A percentile compares a stretch with the other conserved stretches of the same genome.
phyloP scores from a whole-genome alignment of 345 rosid species.

The Ailanthus altissimus region DNA sequence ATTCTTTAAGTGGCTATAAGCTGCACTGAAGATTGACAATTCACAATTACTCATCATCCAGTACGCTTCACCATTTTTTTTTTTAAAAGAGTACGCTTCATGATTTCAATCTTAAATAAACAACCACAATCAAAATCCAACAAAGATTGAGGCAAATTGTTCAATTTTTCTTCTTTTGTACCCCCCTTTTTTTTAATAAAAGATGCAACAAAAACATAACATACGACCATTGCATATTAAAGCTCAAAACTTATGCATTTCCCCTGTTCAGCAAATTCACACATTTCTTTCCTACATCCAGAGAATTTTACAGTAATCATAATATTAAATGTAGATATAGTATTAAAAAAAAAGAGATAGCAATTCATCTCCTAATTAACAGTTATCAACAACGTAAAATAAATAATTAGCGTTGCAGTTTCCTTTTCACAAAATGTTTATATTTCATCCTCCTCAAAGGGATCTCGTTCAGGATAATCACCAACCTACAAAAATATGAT shows the following conservation, averaged over 20 bases:
- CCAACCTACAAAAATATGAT: slow-evolving; percentile 60
- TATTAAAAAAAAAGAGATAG: neutral
- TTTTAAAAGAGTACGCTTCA: too few species aligned
- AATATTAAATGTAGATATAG: too few species aligned
- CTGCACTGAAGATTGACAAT: too few species aligned
- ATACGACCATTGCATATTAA: neutral
- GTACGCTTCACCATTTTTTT: too few species aligned
- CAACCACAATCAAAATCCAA: too few species aligned
- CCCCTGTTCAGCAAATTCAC: neutral
- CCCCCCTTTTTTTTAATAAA: neutral
- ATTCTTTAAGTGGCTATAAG: too few species aligned
- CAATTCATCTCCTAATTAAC: too few species aligned
- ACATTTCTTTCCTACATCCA: neutral
- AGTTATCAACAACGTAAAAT: neutral
- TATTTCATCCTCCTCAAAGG: slow-evolving; percentile 81
- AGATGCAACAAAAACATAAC: neutral
- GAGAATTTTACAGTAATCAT: neutral
- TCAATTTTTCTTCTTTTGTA: too few species aligned
- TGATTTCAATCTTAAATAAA: too few species aligned
- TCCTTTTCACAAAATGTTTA: slow-evolving; percentile 23
- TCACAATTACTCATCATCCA: too few species aligned
- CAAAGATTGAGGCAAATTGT: too few species aligned
- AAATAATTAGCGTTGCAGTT: too few species aligned
- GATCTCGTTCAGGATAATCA: slow-evolving; percentile 84
- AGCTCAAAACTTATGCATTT: neutral